Percentiles rank a stretch among this genome's conserved stretches.
Evolutionary conservation across 306 rosid genomes (phyloP).

Genomic region (Abrus precatorius): DNA sequence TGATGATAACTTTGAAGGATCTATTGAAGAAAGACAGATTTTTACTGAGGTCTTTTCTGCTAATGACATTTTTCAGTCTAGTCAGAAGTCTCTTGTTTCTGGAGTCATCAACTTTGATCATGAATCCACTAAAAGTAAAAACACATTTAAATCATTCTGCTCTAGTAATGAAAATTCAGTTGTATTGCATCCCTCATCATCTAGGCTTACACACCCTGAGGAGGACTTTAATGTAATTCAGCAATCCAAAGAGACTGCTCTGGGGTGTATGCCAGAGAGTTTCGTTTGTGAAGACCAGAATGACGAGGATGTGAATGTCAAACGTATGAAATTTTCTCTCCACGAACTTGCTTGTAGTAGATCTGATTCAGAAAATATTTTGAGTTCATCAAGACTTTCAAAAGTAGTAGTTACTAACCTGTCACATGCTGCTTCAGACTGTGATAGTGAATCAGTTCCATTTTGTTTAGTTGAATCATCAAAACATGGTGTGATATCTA

Average conservation of each 20-base stretch:
- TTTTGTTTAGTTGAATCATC: conserved; percentile 84
- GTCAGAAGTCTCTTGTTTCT: conserved; percentile 67
- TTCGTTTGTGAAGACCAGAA: conserved; percentile 51
- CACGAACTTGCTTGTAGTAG: conserved; percentile 59
- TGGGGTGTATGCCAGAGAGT: conserved; percentile 54
- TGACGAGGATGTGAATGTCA: conserved; percentile 62
- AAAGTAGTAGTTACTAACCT: conserved; percentile 54
- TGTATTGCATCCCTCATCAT: conserved; percentile 64
- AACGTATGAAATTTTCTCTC: conserved; percentile 70
- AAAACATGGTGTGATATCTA: conserved; percentile 74
- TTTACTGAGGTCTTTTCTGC: conserved; percentile 80
- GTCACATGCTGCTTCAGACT: conserved; percentile 50
- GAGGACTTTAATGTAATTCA: conserved; percentile 57
- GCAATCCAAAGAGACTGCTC: conserved; percentile 57
- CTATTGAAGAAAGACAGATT: conserved; percentile 71
- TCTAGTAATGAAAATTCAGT: conserved; percentile 80
- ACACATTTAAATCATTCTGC: conserved; percentile 66
- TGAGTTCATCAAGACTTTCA: conserved; percentile 52
- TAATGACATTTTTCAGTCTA: conserved; percentile 52
- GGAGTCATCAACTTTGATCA: conserved; percentile 69
- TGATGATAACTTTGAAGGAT: conserved; percentile 87
- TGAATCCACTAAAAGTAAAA: conserved; percentile 69
- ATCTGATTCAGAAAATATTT: conserved; percentile 56
- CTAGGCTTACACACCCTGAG: conserved; percentile 57
- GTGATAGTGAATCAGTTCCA: conserved; percentile 60